These are phyloP conservation scores for Pseudogymnoascus sp. DNA, from an alignment of 2,329 filamentous ascomycete species.

Conservation along the genomic window DNA sequence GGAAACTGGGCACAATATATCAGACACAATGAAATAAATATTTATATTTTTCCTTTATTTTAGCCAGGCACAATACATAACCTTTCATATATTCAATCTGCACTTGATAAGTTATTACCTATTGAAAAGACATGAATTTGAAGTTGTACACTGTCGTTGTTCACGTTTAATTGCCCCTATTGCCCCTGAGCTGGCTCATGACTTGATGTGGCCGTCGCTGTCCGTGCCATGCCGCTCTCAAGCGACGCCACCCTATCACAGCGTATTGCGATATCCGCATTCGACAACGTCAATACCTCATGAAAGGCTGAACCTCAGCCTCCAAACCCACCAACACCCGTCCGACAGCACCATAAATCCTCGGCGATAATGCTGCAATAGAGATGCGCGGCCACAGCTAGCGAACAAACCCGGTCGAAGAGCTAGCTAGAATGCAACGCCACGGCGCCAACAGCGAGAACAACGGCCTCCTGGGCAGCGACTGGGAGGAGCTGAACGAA, in stretches of 20 bases:
- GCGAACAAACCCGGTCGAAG: neutral
- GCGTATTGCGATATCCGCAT: neutral
- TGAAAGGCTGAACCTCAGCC: constrained; percentile 7
- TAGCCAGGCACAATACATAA: neutral
- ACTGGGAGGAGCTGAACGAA: constrained; percentile 4
- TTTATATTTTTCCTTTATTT: neutral
- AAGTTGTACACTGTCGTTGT: neutral
- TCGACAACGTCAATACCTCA: neutral
- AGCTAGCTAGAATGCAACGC: neutral
- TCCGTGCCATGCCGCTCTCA: constrained; percentile 6
- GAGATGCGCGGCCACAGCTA: constrained; percentile 1
- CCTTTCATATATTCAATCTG: neutral
- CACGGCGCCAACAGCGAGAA: neutral
- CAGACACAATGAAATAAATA: neutral
- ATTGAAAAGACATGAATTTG: neutral
- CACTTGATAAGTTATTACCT: neutral
- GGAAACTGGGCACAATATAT: neutral
- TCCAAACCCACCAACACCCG: neutral
- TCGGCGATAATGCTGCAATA: neutral
- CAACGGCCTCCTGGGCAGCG: neutral
- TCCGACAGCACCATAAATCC: neutral
- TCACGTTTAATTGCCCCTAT: neutral
- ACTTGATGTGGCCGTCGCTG: neutral
- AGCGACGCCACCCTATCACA: constrained; percentile 2
- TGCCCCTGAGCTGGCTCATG: neutral